These are phyloP conservation scores for Garcia nutans DNA, from an alignment of 345 rosid genomes.

Conservation along the genomic window DNA sequence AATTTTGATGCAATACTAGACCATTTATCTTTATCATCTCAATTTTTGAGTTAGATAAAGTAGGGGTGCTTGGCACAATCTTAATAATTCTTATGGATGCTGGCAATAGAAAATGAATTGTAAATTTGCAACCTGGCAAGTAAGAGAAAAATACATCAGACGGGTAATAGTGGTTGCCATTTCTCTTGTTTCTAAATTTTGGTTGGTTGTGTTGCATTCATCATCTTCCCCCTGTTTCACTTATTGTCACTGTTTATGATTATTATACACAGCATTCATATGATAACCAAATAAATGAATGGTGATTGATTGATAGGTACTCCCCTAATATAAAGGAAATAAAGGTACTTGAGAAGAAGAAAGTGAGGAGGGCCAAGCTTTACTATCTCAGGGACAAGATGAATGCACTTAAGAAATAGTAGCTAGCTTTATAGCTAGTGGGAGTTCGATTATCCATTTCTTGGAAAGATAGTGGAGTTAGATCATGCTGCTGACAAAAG, in stretches of 20 bases:
- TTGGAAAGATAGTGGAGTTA: constrained; percentile 5
- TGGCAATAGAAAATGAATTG: background rate
- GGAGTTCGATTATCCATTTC: background rate
- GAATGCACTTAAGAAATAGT: constrained; percentile 76
- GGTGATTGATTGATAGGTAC: constrained; percentile 54
- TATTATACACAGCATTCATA: background rate
- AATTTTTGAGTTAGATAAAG: background rate
- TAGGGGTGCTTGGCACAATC: background rate
- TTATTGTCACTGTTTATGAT: background rate
- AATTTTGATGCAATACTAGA: background rate
- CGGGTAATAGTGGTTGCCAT: background rate
- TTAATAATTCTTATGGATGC: background rate
- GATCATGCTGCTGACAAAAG: constrained; percentile 12
- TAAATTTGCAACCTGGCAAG: background rate
- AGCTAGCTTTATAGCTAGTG: constrained; percentile 19
- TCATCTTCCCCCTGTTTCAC: background rate
- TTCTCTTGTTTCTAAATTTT: background rate
- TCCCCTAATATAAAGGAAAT: constrained; percentile 94
- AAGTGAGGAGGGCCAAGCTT: constrained; percentile 92
- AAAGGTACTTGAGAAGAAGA: constrained; percentile 92
- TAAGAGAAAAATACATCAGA: background rate
- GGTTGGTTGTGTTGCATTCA: background rate
- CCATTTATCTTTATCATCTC: background rate
- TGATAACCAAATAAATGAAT: constrained; percentile 17
- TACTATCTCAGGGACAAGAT: constrained; percentile 89